These are phyloP conservation scores for Talaromyces amestolkiae DNA, from an alignment of 2,329 filamentous ascomycete species.

Conservation along the genomic window DNA sequence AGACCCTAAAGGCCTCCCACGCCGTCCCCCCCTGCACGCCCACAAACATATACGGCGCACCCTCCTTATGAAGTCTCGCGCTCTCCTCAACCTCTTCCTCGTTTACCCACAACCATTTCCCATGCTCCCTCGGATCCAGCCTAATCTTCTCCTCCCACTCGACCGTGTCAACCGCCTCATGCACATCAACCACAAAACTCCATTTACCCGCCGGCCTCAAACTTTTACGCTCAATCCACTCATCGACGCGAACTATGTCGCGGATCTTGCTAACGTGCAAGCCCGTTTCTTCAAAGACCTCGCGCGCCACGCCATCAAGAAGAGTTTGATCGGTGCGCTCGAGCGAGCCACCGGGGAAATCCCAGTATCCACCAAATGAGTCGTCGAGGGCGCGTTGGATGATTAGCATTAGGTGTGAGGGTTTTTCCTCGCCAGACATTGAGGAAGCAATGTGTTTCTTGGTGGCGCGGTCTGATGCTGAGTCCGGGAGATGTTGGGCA, in stretches of 20 bases:
- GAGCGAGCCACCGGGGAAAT: conserved; percentile 52
- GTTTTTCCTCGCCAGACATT: background rate
- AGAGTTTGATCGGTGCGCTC: conserved; percentile 49
- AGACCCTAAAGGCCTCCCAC: conserved; percentile 13
- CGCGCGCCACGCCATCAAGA: conserved; percentile 49
- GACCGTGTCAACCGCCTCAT: conserved; percentile 21
- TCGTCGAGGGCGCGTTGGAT: conserved; percentile 46
- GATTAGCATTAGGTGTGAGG: conserved; percentile 40
- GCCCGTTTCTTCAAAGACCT: conserved; percentile 54
- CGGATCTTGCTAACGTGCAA: conserved; percentile 45
- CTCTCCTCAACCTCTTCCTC: conserved; percentile 33
- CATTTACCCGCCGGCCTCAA: conserved; percentile 32
- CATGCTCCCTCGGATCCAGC: conserved; percentile 37
- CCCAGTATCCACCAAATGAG: conserved; percentile 45
- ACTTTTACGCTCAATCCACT: conserved; percentile 25
- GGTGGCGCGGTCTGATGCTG: conserved; percentile 2
- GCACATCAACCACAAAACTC: conserved; percentile 39
- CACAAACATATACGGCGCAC: conserved; percentile 24
- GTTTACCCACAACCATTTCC: conserved; percentile 37
- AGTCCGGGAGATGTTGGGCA: conserved; percentile 1
- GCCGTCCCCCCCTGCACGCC: conserved; percentile 26
- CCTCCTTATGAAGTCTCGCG: conserved; percentile 4
- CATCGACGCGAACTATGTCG: conserved; percentile 39
- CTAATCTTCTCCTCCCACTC: conserved; percentile 27
- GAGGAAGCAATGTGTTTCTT: background rate